Evolutionary conservation across 2,329 filamentous ascomycete genomes (phyloP), one percentile per base, ranked within the genome.

Genomic region (Pseudogymnoascus sp.): DNA sequence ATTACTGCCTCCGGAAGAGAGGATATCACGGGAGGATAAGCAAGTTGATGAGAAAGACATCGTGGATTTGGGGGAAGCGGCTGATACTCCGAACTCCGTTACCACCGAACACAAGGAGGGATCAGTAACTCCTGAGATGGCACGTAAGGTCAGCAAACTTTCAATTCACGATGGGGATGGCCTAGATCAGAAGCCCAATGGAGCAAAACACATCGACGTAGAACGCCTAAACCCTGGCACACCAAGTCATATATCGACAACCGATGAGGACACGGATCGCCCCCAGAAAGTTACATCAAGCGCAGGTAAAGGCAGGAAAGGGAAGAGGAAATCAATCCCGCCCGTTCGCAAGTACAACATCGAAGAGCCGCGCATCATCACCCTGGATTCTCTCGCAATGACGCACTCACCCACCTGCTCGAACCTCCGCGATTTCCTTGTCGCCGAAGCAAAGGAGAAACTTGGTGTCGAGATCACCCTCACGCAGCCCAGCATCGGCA

Each of bases 371-470:
- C 82, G 84, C 36, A 92, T 97, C 65, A 86, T 97, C 65, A 91
- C 90, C 0, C 82, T 97, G 27, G 94, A 99, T 73, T 97, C 94
- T 0, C 79, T 97, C 1, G 87, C 86, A n/a, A 69, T 74, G 4
- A 52, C 77, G 0, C 90, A 92, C 67, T 78, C 82, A 1, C 75
- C 79, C 0, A 89, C 90, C 5, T 84, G 88, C 65, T 81, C 74
- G 55, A 80, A 82, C 36, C 77, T 99, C 31, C 92, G 87, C 69
- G 82, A 89, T 27, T 97, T 96, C 73, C 78, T 97, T 4, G 71
- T 81, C 5, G 82, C 83, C 58, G 94, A 97, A 75, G 87, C 88
- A 3, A 79, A 80, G 66, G 79, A 82, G 75, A 78, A 94, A 69
- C 82, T 79, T 63, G 39, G 59, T 12, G 65, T 67, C 5, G 71